A percentile compares a stretch with the other conserved stretches of the same genome.
These are phyloP conservation scores for Chlamydomonas reinhardtii DNA, from an alignment of 163 green algal species.

Conservation along the genomic window DNA sequence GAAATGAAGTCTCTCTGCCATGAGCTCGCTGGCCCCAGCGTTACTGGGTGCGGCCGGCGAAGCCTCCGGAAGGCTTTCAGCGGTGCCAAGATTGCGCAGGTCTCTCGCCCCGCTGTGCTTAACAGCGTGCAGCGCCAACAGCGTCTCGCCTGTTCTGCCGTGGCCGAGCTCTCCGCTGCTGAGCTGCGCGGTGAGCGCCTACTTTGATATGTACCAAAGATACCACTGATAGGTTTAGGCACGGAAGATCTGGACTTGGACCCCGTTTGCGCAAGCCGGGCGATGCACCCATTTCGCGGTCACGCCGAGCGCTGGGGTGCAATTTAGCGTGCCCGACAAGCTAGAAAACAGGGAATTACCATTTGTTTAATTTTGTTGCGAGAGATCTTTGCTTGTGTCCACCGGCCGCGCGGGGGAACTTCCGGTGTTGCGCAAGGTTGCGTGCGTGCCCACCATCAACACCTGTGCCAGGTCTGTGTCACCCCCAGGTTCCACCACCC, in stretches of 20 bases:
- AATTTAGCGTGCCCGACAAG: too few relatives aligned
- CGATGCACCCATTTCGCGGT: too few relatives aligned
- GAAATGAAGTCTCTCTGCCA: neutral
- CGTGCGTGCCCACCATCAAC: too few relatives aligned
- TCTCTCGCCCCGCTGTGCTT: neutral
- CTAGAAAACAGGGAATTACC: neutral
- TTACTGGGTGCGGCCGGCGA: neutral
- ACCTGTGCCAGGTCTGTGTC: too few relatives aligned
- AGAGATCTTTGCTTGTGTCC: neutral
- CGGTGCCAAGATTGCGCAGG: neutral
- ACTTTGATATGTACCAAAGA: neutral
- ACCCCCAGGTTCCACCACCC: too few relatives aligned
- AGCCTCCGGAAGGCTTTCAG: conserved; percentile 26
- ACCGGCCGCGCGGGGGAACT: too few relatives aligned
- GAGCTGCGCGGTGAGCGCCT: conserved; percentile 46
- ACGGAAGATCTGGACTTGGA: neutral
- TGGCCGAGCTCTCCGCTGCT: conserved; percentile 53
- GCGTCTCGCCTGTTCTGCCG: conserved; percentile 30
- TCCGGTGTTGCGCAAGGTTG: neutral
- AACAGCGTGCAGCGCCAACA: neutral
- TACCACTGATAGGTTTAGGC: neutral
- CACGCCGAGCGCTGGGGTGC: too few relatives aligned
- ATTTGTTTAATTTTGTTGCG: neutral
- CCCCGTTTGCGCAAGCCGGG: neutral
- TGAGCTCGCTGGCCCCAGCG: neutral